These are phyloP conservation scores for Xylariaceae sp. DNA, from an alignment of 2,329 filamentous ascomycete genomes.

Conservation along the genomic window DNA sequence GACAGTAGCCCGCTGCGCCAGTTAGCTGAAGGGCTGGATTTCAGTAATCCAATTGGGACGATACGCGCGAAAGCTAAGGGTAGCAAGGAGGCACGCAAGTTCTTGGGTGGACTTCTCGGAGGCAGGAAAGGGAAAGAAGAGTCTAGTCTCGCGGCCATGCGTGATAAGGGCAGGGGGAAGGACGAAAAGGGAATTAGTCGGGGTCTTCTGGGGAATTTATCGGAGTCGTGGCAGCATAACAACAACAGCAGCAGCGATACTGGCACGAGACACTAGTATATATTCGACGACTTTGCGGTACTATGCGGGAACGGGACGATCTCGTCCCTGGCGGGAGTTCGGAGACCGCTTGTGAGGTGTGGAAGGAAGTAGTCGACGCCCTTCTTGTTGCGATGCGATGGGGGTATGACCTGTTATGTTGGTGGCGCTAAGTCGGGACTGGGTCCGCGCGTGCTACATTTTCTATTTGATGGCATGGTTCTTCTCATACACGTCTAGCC, in stretches of 20 bases:
- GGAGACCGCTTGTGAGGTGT: background rate
- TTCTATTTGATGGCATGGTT: no score
- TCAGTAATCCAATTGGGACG: conserved; percentile 30
- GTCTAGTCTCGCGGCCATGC: conserved; percentile 16
- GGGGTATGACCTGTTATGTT: no score
- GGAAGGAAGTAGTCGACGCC: background rate
- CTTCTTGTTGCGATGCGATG: no score
- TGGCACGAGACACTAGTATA: conserved; percentile 32
- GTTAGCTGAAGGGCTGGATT: conserved; percentile 31
- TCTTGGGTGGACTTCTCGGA: conserved; percentile 40
- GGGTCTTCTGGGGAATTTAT: conserved; percentile 27
- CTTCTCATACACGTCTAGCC: no score
- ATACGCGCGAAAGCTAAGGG: conserved; percentile 33
- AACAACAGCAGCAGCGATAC: conserved; percentile 12
- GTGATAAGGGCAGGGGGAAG: conserved; percentile 30
- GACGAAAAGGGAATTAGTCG: conserved; percentile 25
- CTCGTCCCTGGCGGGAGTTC: background rate
- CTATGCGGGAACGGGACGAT: conserved; percentile 1
- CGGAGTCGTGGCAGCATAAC: conserved; percentile 30
- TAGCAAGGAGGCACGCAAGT: conserved; percentile 36
- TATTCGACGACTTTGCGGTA: conserved; percentile 16
- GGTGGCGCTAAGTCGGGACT: no score
- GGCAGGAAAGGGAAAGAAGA: conserved; percentile 28
- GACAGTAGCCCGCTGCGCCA: conserved; percentile 27
- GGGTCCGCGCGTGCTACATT: no score